phyloP scores from a whole-genome alignment of 768 basidiomycete species.

The Xerocomellus amylosporus region DNA sequence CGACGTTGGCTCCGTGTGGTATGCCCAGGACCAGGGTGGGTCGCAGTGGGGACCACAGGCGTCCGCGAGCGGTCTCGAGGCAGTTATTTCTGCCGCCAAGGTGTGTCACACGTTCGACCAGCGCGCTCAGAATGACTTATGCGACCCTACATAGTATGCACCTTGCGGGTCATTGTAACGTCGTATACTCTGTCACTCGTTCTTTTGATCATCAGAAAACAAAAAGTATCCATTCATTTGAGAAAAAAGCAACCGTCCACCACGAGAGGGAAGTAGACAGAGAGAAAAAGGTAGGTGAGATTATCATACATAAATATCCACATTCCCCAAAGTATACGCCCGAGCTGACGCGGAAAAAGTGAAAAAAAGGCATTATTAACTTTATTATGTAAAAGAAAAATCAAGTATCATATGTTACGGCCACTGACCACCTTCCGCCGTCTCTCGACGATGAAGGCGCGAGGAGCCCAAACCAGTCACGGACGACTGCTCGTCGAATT shows the following conservation, averaged over 20 bases:
- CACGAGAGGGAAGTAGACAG: not conserved
- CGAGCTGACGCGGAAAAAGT: not conserved
- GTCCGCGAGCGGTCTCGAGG: constrained; percentile 31
- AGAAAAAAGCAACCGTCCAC: constrained; percentile 6
- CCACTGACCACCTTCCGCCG: constrained; percentile 36
- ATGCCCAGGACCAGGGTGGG: constrained; percentile 27
- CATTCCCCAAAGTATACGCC: constrained; percentile 14
- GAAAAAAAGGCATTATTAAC: not conserved
- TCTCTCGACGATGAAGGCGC: constrained; percentile 43
- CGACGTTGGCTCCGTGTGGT: constrained; percentile 42
- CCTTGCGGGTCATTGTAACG: constrained; percentile 5
- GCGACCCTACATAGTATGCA: constrained; percentile 17
- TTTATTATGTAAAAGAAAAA: constrained; percentile 19
- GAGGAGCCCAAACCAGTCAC: constrained; percentile 26
- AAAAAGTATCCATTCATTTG: constrained; percentile 12
- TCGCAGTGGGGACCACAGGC: constrained; percentile 30
- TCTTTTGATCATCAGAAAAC: not conserved
- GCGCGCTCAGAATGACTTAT: not conserved
- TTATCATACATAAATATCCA: constrained; percentile 34
- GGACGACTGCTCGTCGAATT: constrained; percentile 41
- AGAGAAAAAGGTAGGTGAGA: constrained; percentile 19
- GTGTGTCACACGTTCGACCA: not conserved
- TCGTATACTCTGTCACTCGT: not conserved
- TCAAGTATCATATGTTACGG: constrained; percentile 20
- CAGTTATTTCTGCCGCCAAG: constrained; percentile 28